Evolutionary conservation across 78 protist genomes (phyloP).

Genomic region (slime mould (Dictyostelium discoideum)): DNA sequence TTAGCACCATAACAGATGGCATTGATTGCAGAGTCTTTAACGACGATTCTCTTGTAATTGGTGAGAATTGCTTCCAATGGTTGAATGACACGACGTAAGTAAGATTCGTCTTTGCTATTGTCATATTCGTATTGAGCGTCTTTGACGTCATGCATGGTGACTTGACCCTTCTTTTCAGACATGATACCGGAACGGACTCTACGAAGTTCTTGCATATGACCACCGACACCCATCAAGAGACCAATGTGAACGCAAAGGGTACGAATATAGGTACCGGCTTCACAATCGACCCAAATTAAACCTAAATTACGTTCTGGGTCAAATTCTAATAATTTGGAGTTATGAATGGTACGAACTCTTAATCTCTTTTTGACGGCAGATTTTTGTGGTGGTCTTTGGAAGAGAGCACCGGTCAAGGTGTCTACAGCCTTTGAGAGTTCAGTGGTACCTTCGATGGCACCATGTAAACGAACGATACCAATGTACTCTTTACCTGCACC

Average conservation of each 20-base stretch:
- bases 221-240: slow-evolving; percentile 98
- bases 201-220: slow-evolving; percentile 97
- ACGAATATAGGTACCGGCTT: slow-evolving; percentile 99
- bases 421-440: slow-evolving; percentile 86
- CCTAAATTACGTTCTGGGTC: slow-evolving; percentile 96
- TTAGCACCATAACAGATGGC: slow-evolving; percentile 99
- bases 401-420: slow-evolving; percentile 98
- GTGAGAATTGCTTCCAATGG: slow-evolving; percentile 98
- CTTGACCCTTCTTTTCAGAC: slow-evolving; percentile 93
- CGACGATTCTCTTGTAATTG: slow-evolving; percentile 97
- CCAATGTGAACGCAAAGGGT: slow-evolving; percentile 99
- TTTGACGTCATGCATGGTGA: slow-evolving; percentile 99
- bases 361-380: slow-evolving; percentile 95
- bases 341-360: slow-evolving; percentile 98
- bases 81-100: slow-evolving; percentile 96
- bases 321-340: slow-evolving; percentile 95
- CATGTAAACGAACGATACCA: slow-evolving; percentile 96
- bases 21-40: slow-evolving; percentile 99
- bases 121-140: slow-evolving; percentile 98
- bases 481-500: slow-evolving; percentile 99
- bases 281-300: slow-evolving; percentile 98
- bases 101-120: slow-evolving; percentile 91
- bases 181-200: slow-evolving; percentile 93
- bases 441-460: slow-evolving; percentile 81
- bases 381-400: slow-evolving; percentile 99